These are phyloP conservation scores for Colletotrichum spinosum DNA, from an alignment of 2,329 filamentous ascomycete species.

Conservation along the genomic window DNA sequence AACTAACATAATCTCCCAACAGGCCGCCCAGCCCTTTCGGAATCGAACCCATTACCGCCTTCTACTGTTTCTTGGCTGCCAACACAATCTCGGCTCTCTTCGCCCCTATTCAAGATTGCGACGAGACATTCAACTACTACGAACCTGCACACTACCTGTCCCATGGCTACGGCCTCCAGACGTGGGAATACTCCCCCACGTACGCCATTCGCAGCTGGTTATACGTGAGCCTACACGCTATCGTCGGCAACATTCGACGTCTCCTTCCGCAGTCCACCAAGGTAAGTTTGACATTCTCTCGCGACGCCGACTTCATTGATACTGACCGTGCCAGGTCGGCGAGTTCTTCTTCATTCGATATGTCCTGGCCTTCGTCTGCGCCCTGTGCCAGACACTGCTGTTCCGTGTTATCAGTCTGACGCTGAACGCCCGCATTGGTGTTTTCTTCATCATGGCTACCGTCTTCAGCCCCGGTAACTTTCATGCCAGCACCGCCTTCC, in stretches of 20 bases:
- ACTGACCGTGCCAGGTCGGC: slow-evolving; percentile 54
- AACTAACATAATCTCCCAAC: slow-evolving; percentile 31
- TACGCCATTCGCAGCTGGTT: slow-evolving; percentile 97
- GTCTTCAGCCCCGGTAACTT: slow-evolving; percentile 91
- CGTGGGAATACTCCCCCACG: slow-evolving; percentile 97
- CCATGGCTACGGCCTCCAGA: slow-evolving; percentile 93
- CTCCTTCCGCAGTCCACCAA: slow-evolving; percentile 72
- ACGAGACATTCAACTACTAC: slow-evolving; percentile 99
- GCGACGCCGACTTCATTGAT: not conserved
- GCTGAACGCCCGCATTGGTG: slow-evolving; percentile 84
- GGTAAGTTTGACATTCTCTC: slow-evolving; percentile 46
- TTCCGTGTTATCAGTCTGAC: slow-evolving; percentile 82
- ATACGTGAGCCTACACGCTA: slow-evolving; percentile 84
- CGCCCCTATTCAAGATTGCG: slow-evolving; percentile 95
- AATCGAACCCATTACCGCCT: slow-evolving; percentile 79
- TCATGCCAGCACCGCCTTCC: slow-evolving; percentile 85
- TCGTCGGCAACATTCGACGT: slow-evolving; percentile 74
- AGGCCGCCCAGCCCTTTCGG: slow-evolving; percentile 68
- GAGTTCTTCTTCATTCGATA: slow-evolving; percentile 93
- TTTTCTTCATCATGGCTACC: slow-evolving; percentile 84
- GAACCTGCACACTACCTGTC: slow-evolving; percentile 94
- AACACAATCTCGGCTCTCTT: slow-evolving; percentile 82
- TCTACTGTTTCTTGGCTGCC: slow-evolving; percentile 82
- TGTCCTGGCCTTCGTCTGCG: slow-evolving; percentile 79
- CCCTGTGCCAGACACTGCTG: slow-evolving; percentile 83